Evolutionary conservation across 192 early-diverging fungal genomes (phyloP), one percentile per base, ranked within the genome.

Genomic region (Coemansia javaensis): DNA sequence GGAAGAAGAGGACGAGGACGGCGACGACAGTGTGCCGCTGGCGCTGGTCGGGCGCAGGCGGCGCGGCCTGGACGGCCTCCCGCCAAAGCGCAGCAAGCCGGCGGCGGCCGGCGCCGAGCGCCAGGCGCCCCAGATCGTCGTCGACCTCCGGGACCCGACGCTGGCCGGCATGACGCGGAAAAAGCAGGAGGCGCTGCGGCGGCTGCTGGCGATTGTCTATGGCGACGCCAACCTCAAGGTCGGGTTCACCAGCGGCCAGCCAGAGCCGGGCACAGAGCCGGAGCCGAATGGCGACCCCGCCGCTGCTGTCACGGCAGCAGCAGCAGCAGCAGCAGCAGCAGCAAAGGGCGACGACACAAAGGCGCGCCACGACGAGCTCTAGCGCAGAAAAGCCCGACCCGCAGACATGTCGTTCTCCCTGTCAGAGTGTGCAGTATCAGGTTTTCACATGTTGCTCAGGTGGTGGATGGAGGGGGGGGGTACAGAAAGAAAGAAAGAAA

Each of bases 71-170:
- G 9, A 16, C 2, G 32, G 17, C 1, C 9, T 18, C 2, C n/a
- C 7, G 1, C 12, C 23, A 6, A 11, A 7, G n/a, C 8, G 15
- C 15, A 32, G 12, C 9, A 5, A 21, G 17, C 0, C 32, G 7
- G 21, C 44, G 13, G 15, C 27, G 15, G 23, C 20, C 37, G 32
- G 42, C 30, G 14, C 5, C 33, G 13, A 47, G 30, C 36, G 16
- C 12, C 10, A 30, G 44, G 7, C 17, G 40, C 40, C 63, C 15
- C 66, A 70, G 48, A 37, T 70, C 2, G 59, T 70, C 16, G 27
- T 70, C 14, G 52, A 33, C 8, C 40, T 70, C 8, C 58, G 50
- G 11, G 66, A 70, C 31, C 59, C 66, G 3, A n/a, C 10, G 21
- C 41, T 62, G 21, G 37, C 27, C 17, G 35, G 27, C 14, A 30